Evolutionary conservation across 768 basidiomycete genomes (phyloP).

Genomic region (Suillus hirtellus): DNA sequence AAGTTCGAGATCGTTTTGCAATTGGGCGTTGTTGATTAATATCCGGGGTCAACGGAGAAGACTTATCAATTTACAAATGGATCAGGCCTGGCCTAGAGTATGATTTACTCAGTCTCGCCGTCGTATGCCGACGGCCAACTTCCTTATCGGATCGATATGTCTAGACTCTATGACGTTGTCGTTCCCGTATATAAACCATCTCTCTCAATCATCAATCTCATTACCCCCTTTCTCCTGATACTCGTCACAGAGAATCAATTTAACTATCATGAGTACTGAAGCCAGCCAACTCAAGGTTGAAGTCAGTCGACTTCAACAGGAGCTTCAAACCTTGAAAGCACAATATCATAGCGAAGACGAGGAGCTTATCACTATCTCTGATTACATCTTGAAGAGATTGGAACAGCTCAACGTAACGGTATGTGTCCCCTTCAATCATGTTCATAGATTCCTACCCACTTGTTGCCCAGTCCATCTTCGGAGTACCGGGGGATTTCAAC

Average conservation of each 20-base stretch:
- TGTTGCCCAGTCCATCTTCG: conserved; percentile 66
- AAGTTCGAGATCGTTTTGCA: too few relatives aligned
- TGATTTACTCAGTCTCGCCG: too few relatives aligned
- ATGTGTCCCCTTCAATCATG: conserved; percentile 16
- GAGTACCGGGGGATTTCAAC: conserved; percentile 88
- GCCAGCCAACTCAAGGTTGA: conserved; percentile 40
- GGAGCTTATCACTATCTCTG: conserved; percentile 50
- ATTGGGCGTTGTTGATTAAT: too few relatives aligned
- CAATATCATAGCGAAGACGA: conserved; percentile 23
- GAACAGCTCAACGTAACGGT: conserved; percentile 67
- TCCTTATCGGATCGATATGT: neutral
- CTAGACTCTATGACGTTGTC: neutral
- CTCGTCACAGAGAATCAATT: neutral
- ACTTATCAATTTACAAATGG: too few relatives aligned
- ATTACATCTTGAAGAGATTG: conserved; percentile 63
- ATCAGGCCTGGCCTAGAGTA: too few relatives aligned
- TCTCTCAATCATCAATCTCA: neutral
- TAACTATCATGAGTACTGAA: conserved; percentile 19
- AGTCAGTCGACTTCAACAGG: conserved; percentile 46
- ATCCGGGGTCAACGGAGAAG: too few relatives aligned
- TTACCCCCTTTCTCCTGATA: neutral
- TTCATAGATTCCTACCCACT: neutral
- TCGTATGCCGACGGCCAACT: too few relatives aligned
- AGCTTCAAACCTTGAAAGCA: conserved; percentile 43
- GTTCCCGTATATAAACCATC: neutral